phyloP scores from a whole-genome alignment of 2,329 filamentous ascomycete genomes.

The Penicillium sp. region DNA sequence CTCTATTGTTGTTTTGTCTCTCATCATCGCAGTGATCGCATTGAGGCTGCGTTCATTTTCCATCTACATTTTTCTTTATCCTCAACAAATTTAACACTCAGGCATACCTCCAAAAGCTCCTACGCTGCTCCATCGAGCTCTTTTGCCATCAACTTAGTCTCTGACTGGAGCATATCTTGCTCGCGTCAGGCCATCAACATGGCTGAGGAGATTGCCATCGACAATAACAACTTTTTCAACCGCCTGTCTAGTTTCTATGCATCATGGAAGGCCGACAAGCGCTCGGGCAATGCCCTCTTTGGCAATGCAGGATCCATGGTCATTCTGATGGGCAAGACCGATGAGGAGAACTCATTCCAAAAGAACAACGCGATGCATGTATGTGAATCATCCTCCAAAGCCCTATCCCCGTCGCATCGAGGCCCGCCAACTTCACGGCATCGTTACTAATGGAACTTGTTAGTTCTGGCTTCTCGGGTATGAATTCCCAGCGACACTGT shows the following conservation, averaged over 20 bases:
- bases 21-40: not conserved
- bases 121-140: not conserved
- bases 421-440: not conserved
- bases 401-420: not conserved
- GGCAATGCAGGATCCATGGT: constrained; percentile 81
- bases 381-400: constrained; percentile 38
- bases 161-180: constrained; percentile 16
- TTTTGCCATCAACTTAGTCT: not conserved
- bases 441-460: constrained; percentile 6
- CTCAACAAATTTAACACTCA: not conserved
- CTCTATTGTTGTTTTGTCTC: not conserved
- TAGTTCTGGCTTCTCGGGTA: constrained; percentile 99
- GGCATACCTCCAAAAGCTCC: not conserved
- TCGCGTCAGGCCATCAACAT: constrained; percentile 38
- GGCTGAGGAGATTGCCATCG: constrained; percentile 88
- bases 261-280: constrained; percentile 95
- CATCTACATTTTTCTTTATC: constrained; percentile 5
- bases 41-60: not conserved
- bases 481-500: constrained; percentile 93
- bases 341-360: constrained; percentile 80
- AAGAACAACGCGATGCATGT: constrained; percentile 98
- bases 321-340: constrained; percentile 91
- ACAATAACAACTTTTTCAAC: constrained; percentile 89
- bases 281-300: constrained; percentile 79
- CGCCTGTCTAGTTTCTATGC: constrained; percentile 82